Conservation (phyloP, 2,329 filamentous ascomycete species). For the Sarocladiaceae sp. region DNA sequence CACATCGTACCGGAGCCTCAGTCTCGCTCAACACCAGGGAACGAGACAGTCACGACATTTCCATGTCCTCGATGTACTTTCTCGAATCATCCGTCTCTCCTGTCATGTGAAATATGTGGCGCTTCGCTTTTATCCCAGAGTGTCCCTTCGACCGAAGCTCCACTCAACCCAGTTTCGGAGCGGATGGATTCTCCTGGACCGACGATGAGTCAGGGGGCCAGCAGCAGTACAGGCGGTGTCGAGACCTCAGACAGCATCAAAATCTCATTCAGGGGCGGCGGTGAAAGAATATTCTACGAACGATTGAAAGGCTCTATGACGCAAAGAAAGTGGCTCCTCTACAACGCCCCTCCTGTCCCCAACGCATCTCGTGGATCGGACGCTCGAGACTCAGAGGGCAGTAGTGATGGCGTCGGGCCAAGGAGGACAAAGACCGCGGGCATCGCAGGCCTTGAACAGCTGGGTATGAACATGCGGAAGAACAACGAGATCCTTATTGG, state of each 20-base stretch:
- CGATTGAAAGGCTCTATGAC: conserved; percentile 80
- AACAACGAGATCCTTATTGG: conserved; percentile 93
- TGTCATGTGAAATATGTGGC: conserved; percentile 86
- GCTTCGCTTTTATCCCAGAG: conserved; percentile 60
- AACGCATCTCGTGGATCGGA: conserved; percentile 33
- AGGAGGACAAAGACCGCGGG: conserved; percentile 61
- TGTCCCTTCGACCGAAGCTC: conserved; percentile 28
- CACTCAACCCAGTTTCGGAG: conserved; percentile 25
- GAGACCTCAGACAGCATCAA: conserved; percentile 74
- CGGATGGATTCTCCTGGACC: conserved; percentile 77
- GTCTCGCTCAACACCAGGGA: conserved; percentile 7
- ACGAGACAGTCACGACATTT: conserved; percentile 33
- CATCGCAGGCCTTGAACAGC: conserved; percentile 85
- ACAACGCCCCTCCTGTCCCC: conserved; percentile 82
- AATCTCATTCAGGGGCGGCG: conserved; percentile 82
- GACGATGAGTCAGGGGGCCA: conserved; percentile 37
- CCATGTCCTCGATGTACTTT: conserved; percentile 89
- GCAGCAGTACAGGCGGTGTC: conserved; percentile 25
- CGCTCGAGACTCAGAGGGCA: background rate
- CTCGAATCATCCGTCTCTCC: conserved; percentile 79
- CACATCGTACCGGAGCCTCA: background rate
- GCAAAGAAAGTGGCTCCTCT: conserved; percentile 91
- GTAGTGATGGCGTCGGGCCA: background rate
- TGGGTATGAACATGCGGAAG: conserved; percentile 75
- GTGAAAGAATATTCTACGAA: conserved; percentile 86